phyloP scores from a whole-genome alignment of 2,329 filamentous ascomycete genomes.

The Cercospora sp. region DNA sequence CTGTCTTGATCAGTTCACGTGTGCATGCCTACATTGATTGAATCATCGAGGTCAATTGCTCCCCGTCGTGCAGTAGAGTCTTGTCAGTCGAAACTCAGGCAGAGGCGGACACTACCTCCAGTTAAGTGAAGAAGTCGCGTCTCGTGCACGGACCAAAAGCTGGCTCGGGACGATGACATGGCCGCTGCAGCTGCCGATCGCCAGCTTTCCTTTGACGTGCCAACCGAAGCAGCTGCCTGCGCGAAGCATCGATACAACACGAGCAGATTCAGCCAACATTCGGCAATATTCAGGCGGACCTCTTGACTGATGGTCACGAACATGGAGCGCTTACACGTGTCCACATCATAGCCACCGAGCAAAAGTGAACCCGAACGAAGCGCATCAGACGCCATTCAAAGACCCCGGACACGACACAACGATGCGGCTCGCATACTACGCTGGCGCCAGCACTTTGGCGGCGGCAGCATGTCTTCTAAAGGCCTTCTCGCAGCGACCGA shows the following conservation, averaged over 20 bases:
- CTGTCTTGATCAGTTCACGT: neutral
- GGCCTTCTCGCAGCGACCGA: slow-evolving; percentile 90
- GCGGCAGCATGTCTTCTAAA: slow-evolving; percentile 82
- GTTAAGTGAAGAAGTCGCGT: neutral
- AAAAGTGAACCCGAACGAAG: slow-evolving; percentile 4
- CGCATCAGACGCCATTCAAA: neutral
- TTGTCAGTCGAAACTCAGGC: too few species aligned
- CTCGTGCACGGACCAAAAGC: neutral
- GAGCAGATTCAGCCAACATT: neutral
- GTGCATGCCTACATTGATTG: neutral
- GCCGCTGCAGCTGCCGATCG: slow-evolving; percentile 2
- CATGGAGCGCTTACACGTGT: neutral
- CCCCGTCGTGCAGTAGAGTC: neutral
- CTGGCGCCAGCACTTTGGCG: slow-evolving; percentile 69
- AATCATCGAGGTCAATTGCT: neutral
- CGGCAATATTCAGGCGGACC: slow-evolving; percentile 16
- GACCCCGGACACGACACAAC: neutral
- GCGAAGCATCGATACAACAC: neutral
- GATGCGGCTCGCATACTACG: slow-evolving; percentile 39
- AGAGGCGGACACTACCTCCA: too few species aligned
- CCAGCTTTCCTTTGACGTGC: slow-evolving; percentile 12
- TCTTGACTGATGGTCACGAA: slow-evolving; percentile 35
- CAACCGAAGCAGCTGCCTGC: neutral
- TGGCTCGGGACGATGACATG: slow-evolving; percentile 1
- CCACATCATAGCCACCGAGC: neutral